Conservation (phyloP, 202 grass and related monocot genomes). For the Eragrostis tef region DNA sequence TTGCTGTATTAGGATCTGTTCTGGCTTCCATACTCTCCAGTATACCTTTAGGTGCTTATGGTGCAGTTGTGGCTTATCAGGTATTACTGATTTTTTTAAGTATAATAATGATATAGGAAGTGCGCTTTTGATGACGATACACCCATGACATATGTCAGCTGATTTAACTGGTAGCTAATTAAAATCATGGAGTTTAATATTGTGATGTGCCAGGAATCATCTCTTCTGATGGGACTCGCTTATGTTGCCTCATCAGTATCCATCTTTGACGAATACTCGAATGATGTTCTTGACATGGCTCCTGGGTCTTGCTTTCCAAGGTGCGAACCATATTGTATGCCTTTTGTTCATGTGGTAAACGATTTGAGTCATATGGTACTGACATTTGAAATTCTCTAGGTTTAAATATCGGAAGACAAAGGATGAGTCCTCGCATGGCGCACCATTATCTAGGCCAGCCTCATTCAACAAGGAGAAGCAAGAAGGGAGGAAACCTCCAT, state of each 20-base stretch:
- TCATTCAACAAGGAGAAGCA: slow-evolving; percentile 69
- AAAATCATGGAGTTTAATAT: slow-evolving; percentile 39
- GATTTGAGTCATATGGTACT: slow-evolving; percentile 28
- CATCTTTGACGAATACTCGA: slow-evolving; percentile 96
- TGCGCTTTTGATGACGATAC: background rate
- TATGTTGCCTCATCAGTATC: slow-evolving; percentile 81
- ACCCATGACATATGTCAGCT: slow-evolving; percentile 14
- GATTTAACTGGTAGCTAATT: background rate
- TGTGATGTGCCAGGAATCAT: slow-evolving; percentile 71
- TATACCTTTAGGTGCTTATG: slow-evolving; percentile 82
- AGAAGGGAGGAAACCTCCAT: slow-evolving; percentile 65
- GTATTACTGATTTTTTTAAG: slow-evolving; percentile 42
- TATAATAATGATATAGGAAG: background rate
- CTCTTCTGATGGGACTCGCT: slow-evolving; percentile 69
- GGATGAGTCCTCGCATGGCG: slow-evolving; percentile 26
- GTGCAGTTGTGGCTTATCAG: slow-evolving; percentile 89
- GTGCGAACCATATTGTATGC: slow-evolving; percentile 47
- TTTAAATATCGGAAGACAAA: slow-evolving; percentile 67
- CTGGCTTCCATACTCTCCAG: slow-evolving; percentile 75
- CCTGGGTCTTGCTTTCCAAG: slow-evolving; percentile 95
- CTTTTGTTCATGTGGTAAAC: slow-evolving; percentile 23
- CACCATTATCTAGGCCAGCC: slow-evolving; percentile 53
- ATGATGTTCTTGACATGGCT: slow-evolving; percentile 94
- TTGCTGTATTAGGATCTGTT: slow-evolving; percentile 79
- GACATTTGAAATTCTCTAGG: slow-evolving; percentile 51